Base-by-base conservation (phyloP, 257 asterid species). In the Coffea eugenioides region DNA sequence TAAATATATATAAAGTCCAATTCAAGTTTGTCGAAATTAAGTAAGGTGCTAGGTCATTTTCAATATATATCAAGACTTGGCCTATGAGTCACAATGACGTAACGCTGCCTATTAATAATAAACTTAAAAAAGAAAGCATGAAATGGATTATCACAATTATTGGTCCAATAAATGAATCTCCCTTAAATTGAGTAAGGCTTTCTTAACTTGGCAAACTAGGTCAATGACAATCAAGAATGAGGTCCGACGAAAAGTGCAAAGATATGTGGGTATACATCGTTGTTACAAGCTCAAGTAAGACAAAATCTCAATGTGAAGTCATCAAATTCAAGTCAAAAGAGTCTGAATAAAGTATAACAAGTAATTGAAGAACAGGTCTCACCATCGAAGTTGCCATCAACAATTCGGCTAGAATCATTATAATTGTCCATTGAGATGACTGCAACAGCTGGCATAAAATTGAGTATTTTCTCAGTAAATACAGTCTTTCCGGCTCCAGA, bases 311-410 rank as follows among this genome's bases (percentile, higher is more conserved):
- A 79, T 52, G n/a, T 43, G 62, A 36, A 75, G 15, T 54, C 62
- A 59, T 69, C 79, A 77, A 43, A 45, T 41, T 72, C 51, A 65
- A 66, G 31, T 54, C 76, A 57, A 8, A 48, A 51, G 36, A 73
- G 75, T 72, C 57, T 46, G 41, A 75, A 74, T 23, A 62, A 64
- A 82, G 31, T 23, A 43, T 16, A 70, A 52, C 10, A 39, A 49
- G 73, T 65, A 71, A 67, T 51, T 21, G 72, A 75, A 43, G 49
- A 59, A 74, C 27, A 48, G 41, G 69, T 54, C 84, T 76, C 89
- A 96, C 99, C 99, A 74, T 96, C 99, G 78, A 79, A 96, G 82
- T 96, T 96, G 65, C 99, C 99, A 91, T 96, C 99, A 43, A 96
- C 84, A 70, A 96, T 88, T 75, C 98, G 95, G 88, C 98, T 96